Percentiles rank a stretch among this genome's conserved stretches.
Evolutionary conservation across 2,329 filamentous ascomycete species (phyloP).

Genomic region (Aspergillus arachidicola): DNA sequence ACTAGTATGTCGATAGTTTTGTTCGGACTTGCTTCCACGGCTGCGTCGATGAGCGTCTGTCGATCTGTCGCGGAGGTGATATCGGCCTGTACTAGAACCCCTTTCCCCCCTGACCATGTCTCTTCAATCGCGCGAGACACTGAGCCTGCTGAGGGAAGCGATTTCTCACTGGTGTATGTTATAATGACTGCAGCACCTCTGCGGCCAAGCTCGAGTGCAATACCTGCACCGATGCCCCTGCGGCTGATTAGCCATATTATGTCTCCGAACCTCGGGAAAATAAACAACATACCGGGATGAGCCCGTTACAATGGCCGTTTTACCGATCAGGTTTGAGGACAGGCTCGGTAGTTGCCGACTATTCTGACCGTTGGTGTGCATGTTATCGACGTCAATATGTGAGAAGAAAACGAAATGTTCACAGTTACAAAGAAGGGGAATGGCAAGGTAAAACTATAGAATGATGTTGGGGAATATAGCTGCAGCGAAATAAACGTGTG

Average conservation of each 20-base stretch:
- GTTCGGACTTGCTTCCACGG: not conserved
- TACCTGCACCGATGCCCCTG: constrained; percentile 3
- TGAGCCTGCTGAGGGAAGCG: not conserved
- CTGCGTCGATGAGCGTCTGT: not conserved
- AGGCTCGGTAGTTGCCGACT: not conserved
- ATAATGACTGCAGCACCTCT: constrained; percentile 2
- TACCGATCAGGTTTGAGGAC: not conserved
- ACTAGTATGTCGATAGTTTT: not conserved
- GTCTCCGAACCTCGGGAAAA: not conserved
- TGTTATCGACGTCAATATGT: not conserved
- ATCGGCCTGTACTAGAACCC: not conserved
- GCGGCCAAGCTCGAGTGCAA: not conserved
- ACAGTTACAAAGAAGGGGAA: too few species aligned
- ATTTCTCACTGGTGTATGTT: not conserved
- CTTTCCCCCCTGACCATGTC: not conserved
- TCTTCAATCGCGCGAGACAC: not conserved
- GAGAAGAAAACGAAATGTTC: not conserved
- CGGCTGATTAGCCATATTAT: not conserved
- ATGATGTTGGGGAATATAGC: not conserved
- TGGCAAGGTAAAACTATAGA: not conserved
- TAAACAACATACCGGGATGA: not conserved
- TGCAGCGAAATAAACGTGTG: not conserved
- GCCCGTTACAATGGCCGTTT: not conserved
- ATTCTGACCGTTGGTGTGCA: not conserved
- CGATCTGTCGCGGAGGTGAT: not conserved